phyloP scores from a whole-genome alignment of 2,329 filamentous ascomycete species.

The Fusarium ambrosium region DNA sequence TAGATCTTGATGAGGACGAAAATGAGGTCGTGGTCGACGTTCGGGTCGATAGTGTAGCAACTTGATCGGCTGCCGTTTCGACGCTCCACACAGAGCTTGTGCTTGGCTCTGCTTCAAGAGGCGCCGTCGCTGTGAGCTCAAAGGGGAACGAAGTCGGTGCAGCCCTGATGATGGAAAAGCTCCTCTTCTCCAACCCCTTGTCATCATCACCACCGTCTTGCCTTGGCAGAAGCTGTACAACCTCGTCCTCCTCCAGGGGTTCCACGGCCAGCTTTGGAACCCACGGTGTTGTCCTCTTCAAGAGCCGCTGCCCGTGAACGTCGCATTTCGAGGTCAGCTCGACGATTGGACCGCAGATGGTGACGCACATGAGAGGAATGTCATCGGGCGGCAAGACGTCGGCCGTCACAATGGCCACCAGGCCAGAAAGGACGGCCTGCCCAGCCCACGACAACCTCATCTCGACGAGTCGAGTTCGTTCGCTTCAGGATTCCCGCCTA shows the following conservation, averaged over 20 bases:
- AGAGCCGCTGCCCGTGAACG: conserved; percentile 44
- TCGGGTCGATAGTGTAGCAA: background rate
- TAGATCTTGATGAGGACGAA: conserved; percentile 15
- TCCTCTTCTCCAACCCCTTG: conserved; percentile 36
- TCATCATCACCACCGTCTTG: background rate
- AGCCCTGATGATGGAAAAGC: conserved; percentile 49
- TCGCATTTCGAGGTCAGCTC: conserved; percentile 57
- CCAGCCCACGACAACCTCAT: conserved; percentile 48
- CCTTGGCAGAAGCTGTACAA: background rate
- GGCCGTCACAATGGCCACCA: conserved; percentile 46
- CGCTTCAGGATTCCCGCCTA: conserved; percentile 1
- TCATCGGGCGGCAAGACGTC: conserved; percentile 53
- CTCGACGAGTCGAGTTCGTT: background rate
- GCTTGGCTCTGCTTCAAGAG: conserved; percentile 23
- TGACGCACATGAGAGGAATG: conserved; percentile 56
- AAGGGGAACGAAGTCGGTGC: conserved; percentile 51
- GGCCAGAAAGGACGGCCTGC: conserved; percentile 48
- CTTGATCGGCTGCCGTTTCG: conserved; percentile 15
- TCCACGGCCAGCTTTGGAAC: conserved; percentile 41
- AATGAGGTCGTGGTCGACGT: conserved; percentile 9
- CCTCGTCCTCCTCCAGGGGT: conserved; percentile 14
- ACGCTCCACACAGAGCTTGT: conserved; percentile 16
- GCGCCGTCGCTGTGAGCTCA: conserved; percentile 17
- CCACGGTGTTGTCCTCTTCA: conserved; percentile 44
- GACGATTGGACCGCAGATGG: conserved; percentile 59